phyloP scores from a whole-genome alignment of 2,329 filamentous ascomycete genomes.

The Pseudogymnoascus sp. region DNA sequence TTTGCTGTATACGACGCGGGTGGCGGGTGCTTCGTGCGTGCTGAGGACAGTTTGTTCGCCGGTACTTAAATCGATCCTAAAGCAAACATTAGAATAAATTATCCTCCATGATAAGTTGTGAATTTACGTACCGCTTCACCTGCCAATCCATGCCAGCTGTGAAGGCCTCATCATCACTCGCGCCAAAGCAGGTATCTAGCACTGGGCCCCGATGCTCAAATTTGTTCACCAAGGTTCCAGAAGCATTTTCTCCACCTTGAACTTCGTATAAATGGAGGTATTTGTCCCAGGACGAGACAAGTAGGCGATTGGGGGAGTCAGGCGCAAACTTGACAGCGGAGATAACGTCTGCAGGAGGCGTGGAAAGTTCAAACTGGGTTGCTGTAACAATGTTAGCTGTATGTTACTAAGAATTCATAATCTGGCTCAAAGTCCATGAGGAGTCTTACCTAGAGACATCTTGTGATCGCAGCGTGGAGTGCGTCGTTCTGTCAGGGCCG shows the following conservation, averaged over 20 bases:
- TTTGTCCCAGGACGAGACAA: constrained; percentile 94
- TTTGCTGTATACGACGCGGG: constrained; percentile 73
- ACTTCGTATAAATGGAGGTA: constrained; percentile 85
- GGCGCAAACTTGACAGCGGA: constrained; percentile 83
- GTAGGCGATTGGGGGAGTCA: constrained; percentile 61
- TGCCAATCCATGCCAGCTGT: constrained; percentile 80
- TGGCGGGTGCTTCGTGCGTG: constrained; percentile 71
- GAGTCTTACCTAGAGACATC: constrained; percentile 3
- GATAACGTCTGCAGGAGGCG: constrained; percentile 79
- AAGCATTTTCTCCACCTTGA: constrained; percentile 44
- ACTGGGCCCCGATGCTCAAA: constrained; percentile 80
- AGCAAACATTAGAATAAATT: neutral
- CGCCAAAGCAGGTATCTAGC: constrained; percentile 85
- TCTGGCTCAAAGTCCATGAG: neutral
- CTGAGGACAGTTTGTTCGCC: constrained; percentile 68
- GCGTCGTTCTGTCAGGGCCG: neutral
- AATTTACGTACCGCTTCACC: constrained; percentile 57
- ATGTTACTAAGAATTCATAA: neutral
- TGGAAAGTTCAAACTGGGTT: constrained; percentile 73
- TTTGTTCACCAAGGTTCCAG: constrained; percentile 57
- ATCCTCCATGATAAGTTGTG: neutral
- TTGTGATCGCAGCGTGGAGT: neutral
- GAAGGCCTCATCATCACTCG: constrained; percentile 74
- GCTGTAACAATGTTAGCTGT: constrained; percentile 33
- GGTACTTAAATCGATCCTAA: constrained; percentile 61